These are phyloP conservation scores for Cutaneotrichosporon sp. DNA, from an alignment of 1,284 basidiomycete genomes.

Conservation along the genomic window DNA sequence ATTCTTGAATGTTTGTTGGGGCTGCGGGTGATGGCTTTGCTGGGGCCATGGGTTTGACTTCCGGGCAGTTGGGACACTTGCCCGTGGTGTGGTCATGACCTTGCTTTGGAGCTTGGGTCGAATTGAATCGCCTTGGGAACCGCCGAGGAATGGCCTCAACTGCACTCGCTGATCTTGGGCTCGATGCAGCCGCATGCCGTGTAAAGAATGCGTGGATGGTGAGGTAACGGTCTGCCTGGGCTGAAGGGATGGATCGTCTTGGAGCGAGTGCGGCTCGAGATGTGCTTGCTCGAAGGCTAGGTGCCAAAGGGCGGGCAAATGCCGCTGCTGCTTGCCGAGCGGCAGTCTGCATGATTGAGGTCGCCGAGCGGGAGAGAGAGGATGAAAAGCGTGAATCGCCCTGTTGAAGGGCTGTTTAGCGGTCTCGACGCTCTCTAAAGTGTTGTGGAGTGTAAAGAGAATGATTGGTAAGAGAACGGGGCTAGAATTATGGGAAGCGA, in stretches of 20 bases:
- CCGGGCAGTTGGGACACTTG: conserved; percentile 2
- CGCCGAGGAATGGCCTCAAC: background rate
- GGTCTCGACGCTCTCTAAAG: background rate
- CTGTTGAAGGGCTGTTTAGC: conserved; percentile 12
- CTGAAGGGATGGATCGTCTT: conserved; percentile 14
- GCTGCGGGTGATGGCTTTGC: conserved; percentile 7
- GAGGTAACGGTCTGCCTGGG: conserved; percentile 1
- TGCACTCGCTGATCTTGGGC: background rate
- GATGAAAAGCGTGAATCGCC: background rate
- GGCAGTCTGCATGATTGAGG: background rate
- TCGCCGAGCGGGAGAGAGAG: background rate
- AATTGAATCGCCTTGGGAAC: conserved; percentile 1
- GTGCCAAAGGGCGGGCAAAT: background rate
- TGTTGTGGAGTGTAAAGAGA: too few relatives aligned
- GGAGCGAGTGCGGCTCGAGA: background rate
- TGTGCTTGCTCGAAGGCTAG: conserved; percentile 1
- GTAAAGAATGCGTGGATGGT: conserved; percentile 52
- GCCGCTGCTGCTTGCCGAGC: background rate
- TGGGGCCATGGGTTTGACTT: background rate
- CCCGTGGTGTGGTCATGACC: background rate
- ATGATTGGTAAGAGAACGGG: background rate
- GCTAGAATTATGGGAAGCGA: too few relatives aligned
- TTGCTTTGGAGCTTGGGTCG: background rate
- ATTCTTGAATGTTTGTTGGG: conserved; percentile 56
- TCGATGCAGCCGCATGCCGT: conserved; percentile 30